Evolutionary conservation across 1,139 yeast species (phyloP).

Genomic region (Kluyveromyces sp.): DNA sequence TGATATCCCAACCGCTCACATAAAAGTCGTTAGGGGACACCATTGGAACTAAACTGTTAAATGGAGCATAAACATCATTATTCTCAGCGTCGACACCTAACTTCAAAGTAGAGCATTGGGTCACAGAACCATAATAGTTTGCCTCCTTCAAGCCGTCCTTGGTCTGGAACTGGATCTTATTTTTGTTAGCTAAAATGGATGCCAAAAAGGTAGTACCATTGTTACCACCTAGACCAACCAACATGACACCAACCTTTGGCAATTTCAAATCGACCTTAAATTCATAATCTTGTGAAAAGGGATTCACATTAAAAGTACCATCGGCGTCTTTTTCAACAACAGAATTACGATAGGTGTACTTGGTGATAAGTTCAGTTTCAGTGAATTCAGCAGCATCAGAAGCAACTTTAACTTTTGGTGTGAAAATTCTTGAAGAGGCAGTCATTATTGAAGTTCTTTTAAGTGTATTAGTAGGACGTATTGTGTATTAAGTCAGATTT

Average conservation of each 20-base stretch:
- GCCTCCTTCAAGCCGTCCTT: conserved; percentile 76
- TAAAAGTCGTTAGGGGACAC: conserved; percentile 85
- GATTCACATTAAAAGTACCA: conserved; percentile 62
- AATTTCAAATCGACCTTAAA: conserved; percentile 77
- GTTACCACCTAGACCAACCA: conserved; percentile 95
- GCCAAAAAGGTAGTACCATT: conserved; percentile 90
- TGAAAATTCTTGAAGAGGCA: not conserved
- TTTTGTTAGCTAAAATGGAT: conserved; percentile 78
- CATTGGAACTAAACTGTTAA: conserved; percentile 82
- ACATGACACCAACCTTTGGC: conserved; percentile 82
- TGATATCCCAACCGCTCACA: conserved; percentile 94
- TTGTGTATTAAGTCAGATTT: too few species aligned
- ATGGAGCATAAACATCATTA: conserved; percentile 87
- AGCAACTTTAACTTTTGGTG: conserved; percentile 47
- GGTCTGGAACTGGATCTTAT: conserved; percentile 69
- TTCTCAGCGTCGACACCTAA: conserved; percentile 79
- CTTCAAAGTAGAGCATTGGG: conserved; percentile 86
- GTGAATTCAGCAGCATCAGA: conserved; percentile 55
- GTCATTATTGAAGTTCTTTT: not conserved
- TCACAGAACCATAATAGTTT: conserved; percentile 92
- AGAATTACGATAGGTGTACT: conserved; percentile 66
- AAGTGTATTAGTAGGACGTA: too few species aligned
- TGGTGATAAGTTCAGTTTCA: conserved; percentile 55
- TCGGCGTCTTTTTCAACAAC: conserved; percentile 41
- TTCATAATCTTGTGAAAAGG: conserved; percentile 66